Evolutionary conservation across 805 yeast genomes (phyloP), one percentile per base, ranked within the genome.

Genomic region (Zygosaccharomyces bisporus): DNA sequence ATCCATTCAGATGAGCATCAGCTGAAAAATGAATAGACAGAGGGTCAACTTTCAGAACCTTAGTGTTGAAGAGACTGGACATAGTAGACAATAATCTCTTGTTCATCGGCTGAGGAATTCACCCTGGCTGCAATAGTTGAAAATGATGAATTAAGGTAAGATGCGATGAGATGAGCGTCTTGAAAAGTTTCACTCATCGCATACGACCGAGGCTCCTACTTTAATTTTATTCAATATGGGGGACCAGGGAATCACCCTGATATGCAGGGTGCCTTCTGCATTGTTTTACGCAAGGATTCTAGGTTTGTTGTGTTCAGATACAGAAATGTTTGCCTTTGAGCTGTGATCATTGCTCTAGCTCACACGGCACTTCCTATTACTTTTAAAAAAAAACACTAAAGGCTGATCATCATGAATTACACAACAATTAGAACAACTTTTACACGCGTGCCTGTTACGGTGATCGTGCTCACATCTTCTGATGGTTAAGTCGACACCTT

Each of bases 1-100:
- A 60, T 2, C 73, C 73, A 34, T 63, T 66, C 1, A 66, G 57
- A 13, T 66, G 69, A 1, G 69, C 62, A 14, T 48, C 52, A 2
- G 57, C 45, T 4, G 65, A 34, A 55, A 84, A 85, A 1, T 46
- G 46, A 27, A 85, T 80, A 7, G 77, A 61, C 1, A 60, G 52
- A 1, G 79, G 76, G 41, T 80, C 75, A 1, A 82, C 89, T 44
- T 72, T 71, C 34, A 83, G 64, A 2, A 84, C 63, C 47, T 66
- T 55, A 0, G 81, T 77, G 12, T 64, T 49, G 24, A 59, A 60
- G 6, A 44, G 12, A n/a, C 10, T 39, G 12, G 35, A 30, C 42
- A 39, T 39, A 16, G 18, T 37, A 9, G 20, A 25, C 20, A 24
- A 10, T n/a, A 16, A 25, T 13, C 40, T 37, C 10, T 37, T 37